Conservation (phyloP, 805 yeast genomes). For the Spencermartinsiella europaea region DNA sequence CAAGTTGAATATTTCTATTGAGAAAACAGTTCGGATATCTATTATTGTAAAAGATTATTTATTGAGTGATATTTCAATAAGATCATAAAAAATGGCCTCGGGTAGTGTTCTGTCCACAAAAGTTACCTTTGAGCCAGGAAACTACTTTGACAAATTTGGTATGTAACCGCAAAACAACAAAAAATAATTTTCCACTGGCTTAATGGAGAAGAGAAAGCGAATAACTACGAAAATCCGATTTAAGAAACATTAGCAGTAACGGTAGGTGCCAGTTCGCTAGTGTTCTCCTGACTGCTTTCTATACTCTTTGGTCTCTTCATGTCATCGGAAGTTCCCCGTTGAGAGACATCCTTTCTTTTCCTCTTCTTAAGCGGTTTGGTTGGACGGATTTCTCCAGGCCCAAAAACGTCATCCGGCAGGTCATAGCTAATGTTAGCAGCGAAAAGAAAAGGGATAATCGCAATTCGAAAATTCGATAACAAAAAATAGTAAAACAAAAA, state of each 20-base stretch:
- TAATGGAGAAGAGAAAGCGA: not conserved
- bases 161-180: not conserved
- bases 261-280: not conserved
- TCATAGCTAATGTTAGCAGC: constrained; percentile 40
- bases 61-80: too few relatives aligned
- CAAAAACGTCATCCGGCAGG: constrained; percentile 79
- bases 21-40: too few relatives aligned
- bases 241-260: not conserved
- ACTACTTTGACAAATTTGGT: too few relatives aligned
- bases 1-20: too few relatives aligned
- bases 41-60: too few relatives aligned
- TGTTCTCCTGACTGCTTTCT: not conserved
- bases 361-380: constrained; percentile 50
- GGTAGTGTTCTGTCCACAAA: too few relatives aligned
- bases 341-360: constrained; percentile 32
- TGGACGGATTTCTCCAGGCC: constrained; percentile 75
- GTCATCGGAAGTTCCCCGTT: constrained; percentile 1
- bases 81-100: too few relatives aligned
- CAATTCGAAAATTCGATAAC: not conserved
- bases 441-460: not conserved
- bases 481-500: not conserved
- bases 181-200: not conserved
- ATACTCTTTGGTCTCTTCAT: constrained; percentile 13
- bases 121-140: too few relatives aligned
- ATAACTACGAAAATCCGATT: too few relatives aligned